Evolutionary conservation across 2,329 filamentous ascomycete genomes (phyloP).

Genomic region (Hymenoscyphus salicellus): DNA sequence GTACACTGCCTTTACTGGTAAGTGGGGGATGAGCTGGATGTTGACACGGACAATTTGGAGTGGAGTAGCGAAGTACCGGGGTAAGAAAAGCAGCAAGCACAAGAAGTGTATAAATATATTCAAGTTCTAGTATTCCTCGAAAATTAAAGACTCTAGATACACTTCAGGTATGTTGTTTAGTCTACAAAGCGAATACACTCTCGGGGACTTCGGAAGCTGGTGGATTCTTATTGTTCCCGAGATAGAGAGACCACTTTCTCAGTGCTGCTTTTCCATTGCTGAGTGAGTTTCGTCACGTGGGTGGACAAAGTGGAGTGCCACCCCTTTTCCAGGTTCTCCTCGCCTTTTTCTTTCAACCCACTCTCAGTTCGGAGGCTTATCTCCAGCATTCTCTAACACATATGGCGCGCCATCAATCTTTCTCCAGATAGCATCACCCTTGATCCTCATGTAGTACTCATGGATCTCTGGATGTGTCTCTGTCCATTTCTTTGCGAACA

Average conservation of each 20-base stretch:
- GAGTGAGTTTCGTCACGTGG: neutral
- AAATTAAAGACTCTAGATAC: too few relatives aligned
- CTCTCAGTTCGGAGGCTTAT: slow-evolving; percentile 9
- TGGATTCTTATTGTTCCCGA: too few relatives aligned
- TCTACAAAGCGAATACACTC: too few relatives aligned
- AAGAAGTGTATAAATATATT: too few relatives aligned
- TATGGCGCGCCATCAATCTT: slow-evolving; percentile 15
- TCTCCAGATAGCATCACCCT: slow-evolving; percentile 20
- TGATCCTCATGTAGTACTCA: slow-evolving; percentile 24
- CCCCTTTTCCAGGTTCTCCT: neutral
- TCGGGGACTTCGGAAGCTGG: too few relatives aligned
- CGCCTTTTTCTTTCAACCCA: neutral
- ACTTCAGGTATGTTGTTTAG: too few relatives aligned
- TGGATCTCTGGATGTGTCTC: slow-evolving; percentile 23
- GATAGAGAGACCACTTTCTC: neutral
- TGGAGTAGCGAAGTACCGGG: neutral
- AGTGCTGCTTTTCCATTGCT: neutral
- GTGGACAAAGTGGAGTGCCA: neutral
- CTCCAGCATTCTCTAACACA: slow-evolving; percentile 12
- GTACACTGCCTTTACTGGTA: neutral
- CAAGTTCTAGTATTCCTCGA: too few relatives aligned
- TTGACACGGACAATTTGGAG: neutral
- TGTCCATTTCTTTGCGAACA: slow-evolving; percentile 25
- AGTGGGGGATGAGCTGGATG: neutral
- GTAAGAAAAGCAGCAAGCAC: too few relatives aligned